Evolutionary conservation across 2,329 filamentous ascomycete species (phyloP), one percentile per base, ranked within the genome.

Genomic region (Scedosporium aurantiacum): DNA sequence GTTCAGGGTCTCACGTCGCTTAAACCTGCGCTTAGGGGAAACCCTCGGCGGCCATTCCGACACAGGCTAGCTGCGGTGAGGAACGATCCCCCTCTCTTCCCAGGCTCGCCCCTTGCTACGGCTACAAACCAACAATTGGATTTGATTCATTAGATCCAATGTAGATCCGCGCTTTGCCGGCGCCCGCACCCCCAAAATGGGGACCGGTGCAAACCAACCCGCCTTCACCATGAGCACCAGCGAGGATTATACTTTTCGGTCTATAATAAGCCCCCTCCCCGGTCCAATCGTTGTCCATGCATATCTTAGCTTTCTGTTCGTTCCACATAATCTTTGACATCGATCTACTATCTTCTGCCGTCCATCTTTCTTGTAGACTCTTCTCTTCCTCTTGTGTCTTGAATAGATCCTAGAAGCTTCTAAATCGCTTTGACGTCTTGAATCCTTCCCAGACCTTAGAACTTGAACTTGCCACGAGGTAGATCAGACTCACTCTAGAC

Each of bases 11-110:
- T n/a, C n/a, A n/a, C n/a, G 60, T 63, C 65, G 65, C 63, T 61
- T 66, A 66, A 62, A 65, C 65, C 64, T 66, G 64, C 65, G 62
- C 65, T 65, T 66, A 65, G 65, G 65, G 65, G 65, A 65, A 64
- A 61, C 55, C 61, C 58, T 61, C 58, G 63, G 60, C 62, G 62
- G 21, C 27, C 27, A 54, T 23, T 23, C 50, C 23, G 18, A 37
- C 32, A 37, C 32, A 21, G 43, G n/a, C 43, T 18, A 47, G 18
- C 43, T 47, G 43, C 16, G 43, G 43, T 47, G 43, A 47, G 43
- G n/a, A 21, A n/a, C 7, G n/a, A n/a, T n/a, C 23, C 23, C 18
- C 12, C 21, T 23, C 23, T 23, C 50, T 47, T 47, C 16, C 43
- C 50, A 23, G 12, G 43, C 14, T 37, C 32, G 32, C 32, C 32